Percentiles rank a stretch among this genome's conserved stretches.
These are phyloP conservation scores for Hura crepitans DNA, from an alignment of 441 rosid species.

Conservation along the genomic window DNA sequence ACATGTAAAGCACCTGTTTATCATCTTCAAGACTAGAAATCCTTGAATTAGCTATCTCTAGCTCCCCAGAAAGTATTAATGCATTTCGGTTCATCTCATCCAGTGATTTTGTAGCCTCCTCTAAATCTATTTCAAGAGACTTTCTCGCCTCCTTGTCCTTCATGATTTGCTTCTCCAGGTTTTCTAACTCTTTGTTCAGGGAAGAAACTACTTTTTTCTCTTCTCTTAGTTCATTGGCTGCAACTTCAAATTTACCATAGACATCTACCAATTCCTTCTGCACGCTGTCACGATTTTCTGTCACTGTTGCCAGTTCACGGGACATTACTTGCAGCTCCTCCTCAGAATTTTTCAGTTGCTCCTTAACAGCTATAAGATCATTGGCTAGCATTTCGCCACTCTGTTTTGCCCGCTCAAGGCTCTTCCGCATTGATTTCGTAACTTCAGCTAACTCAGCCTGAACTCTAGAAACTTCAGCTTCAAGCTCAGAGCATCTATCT, in stretches of 20 bases:
- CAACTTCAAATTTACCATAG: slow-evolving; percentile 51
- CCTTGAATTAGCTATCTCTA: slow-evolving; percentile 55
- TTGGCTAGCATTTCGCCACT: slow-evolving; percentile 38
- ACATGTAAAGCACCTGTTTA: slow-evolving; percentile 63
- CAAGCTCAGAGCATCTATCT: slow-evolving; percentile 45
- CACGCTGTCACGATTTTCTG: slow-evolving; percentile 47
- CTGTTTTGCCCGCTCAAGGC: slow-evolving; percentile 45
- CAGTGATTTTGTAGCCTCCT: slow-evolving; percentile 83
- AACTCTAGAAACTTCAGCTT: slow-evolving; percentile 53
- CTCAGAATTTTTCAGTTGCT: slow-evolving; percentile 43
- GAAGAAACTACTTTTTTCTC: slow-evolving; percentile 48
- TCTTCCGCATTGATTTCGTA: slow-evolving; percentile 35
- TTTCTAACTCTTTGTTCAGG: slow-evolving; percentile 53
- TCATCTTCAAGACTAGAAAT: slow-evolving; percentile 66
- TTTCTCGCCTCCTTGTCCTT: slow-evolving; percentile 63
- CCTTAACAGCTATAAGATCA: slow-evolving; percentile 50
- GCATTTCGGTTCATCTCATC: slow-evolving; percentile 76
- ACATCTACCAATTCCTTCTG: slow-evolving; percentile 62
- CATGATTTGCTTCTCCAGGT: slow-evolving; percentile 56
- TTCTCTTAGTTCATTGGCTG: slow-evolving; percentile 50
- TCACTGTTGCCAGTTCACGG: slow-evolving; percentile 40
- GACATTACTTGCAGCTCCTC: slow-evolving; percentile 45
- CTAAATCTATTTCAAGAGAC: slow-evolving; percentile 65
- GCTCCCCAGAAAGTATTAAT: slow-evolving; percentile 51
- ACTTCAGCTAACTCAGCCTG: slow-evolving; percentile 49